phyloP scores from a whole-genome alignment of 257 asterid genomes.

The Plantago elongata region DNA sequence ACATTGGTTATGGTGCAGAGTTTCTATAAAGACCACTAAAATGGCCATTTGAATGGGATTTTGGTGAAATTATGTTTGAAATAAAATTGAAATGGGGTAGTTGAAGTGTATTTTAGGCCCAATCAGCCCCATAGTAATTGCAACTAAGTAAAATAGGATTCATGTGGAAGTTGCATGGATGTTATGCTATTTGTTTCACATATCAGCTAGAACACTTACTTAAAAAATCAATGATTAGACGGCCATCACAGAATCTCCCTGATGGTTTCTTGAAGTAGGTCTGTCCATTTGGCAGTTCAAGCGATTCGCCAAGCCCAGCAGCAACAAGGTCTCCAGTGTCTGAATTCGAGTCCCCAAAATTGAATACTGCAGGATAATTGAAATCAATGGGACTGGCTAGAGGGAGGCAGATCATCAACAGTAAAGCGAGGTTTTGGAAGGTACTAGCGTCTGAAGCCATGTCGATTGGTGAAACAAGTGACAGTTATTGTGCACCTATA shows the following conservation, averaged over 20 bases:
- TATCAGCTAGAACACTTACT: constrained; percentile 31
- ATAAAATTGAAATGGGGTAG: too few species aligned
- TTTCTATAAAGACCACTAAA: too few species aligned
- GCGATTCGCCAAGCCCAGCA: constrained; percentile 55
- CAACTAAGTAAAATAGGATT: too few species aligned
- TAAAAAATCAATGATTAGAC: constrained; percentile 67
- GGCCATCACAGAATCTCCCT: constrained; percentile 91
- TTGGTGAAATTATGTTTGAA: too few species aligned
- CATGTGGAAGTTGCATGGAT: too few species aligned
- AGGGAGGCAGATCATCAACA: constrained; percentile 28
- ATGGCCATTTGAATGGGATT: too few species aligned
- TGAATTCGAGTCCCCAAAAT: constrained; percentile 97
- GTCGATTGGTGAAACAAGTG: constrained; percentile 12
- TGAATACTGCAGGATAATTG: constrained; percentile 86
- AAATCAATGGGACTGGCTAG: constrained; percentile 51
- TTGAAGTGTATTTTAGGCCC: too few species aligned
- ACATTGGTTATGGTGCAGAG: too few species aligned
- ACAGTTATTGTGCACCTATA: constrained; percentile 20
- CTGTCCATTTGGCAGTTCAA: constrained; percentile 85
- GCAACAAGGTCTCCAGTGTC: constrained; percentile 85
- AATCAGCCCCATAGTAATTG: too few species aligned
- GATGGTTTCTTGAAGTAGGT: constrained; percentile 74
- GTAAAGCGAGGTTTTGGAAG: constrained; percentile 24
- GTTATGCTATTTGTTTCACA: neutral
- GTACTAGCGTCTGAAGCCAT: constrained; percentile 47